Evolutionary conservation across 2,329 filamentous ascomycete species (phyloP).

Genomic region (Phaeosphaeriaceae sp.): DNA sequence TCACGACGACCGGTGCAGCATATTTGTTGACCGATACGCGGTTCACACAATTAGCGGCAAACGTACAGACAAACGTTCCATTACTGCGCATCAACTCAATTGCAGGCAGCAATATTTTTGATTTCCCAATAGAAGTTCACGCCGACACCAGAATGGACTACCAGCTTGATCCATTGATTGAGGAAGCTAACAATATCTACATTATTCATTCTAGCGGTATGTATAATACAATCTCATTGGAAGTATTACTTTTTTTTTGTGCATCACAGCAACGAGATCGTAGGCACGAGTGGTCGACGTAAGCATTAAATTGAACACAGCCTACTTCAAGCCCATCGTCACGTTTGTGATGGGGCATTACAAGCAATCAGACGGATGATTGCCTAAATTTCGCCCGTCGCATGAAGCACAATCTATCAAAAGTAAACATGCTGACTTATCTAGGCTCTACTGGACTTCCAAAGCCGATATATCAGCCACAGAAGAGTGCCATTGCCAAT

Average conservation of each 20-base stretch:
- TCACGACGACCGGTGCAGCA: conserved; percentile 28
- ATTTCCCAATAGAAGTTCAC: conserved; percentile 33
- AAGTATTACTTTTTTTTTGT: too few relatives aligned
- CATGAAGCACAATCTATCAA: too few relatives aligned
- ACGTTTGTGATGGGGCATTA: too few relatives aligned
- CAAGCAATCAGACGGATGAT: too few relatives aligned
- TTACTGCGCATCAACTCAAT: conserved; percentile 20
- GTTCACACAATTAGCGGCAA: conserved; percentile 43
- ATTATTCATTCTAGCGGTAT: conserved; percentile 36
- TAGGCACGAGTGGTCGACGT: too few relatives aligned
- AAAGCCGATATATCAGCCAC: conserved; percentile 67
- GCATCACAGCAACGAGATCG: too few relatives aligned
- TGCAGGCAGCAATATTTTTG: conserved; percentile 14
- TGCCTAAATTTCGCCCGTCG: too few relatives aligned
- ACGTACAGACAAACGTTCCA: conserved; percentile 15
- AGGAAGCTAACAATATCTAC: conserved; percentile 25
- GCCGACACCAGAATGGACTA: conserved; percentile 33
- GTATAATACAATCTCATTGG: conserved; percentile 9
- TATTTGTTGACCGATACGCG: conserved; percentile 29
- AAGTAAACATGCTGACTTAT: not conserved
- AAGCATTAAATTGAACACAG: too few relatives aligned
- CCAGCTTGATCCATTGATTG: conserved; percentile 25
- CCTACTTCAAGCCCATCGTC: too few relatives aligned
- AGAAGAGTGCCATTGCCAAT: conserved; percentile 46
- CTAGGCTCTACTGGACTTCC: conserved; percentile 66